Conservation (phyloP, 129 eudicot species). For the Pulicaria dysenterica region DNA sequence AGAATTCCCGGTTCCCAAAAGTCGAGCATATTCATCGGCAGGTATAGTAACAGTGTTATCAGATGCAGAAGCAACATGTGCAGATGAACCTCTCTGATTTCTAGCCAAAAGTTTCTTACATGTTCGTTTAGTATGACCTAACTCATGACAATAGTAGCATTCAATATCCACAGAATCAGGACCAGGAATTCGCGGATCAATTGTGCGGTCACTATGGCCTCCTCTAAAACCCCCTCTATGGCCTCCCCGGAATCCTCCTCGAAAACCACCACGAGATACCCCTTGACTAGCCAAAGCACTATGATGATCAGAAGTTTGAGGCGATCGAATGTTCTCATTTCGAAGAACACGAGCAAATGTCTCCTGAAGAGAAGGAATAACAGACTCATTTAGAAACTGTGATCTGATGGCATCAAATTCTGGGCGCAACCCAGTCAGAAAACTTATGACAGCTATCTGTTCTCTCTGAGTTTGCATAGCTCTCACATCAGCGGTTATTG, state of each 20-base stretch:
- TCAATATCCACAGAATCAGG: neutral
- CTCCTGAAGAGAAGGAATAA: neutral
- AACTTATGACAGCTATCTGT: neutral
- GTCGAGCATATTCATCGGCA: neutral
- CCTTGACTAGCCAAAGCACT: neutral
- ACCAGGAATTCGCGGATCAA: neutral
- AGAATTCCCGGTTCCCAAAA: neutral
- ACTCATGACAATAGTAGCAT: neutral
- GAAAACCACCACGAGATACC: constrained; percentile 2
- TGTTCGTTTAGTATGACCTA: neutral
- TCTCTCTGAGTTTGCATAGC: constrained; percentile 4
- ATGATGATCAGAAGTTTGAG: neutral
- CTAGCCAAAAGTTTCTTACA: neutral
- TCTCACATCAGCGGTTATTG: neutral
- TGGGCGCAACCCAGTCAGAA: no score
- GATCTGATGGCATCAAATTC: neutral
- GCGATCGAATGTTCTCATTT: neutral
- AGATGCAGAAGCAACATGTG: neutral
- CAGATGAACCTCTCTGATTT: neutral
- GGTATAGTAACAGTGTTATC: neutral
- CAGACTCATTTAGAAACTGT: neutral
- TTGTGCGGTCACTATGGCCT: neutral
- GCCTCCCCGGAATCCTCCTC: no score
- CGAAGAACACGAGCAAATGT: constrained; percentile 1
- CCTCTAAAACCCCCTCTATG: neutral